Percentiles rank a stretch among this genome's conserved stretches.
phyloP scores from a whole-genome alignment of 768 basidiomycete species.

The Chalciporus piperatus region DNA sequence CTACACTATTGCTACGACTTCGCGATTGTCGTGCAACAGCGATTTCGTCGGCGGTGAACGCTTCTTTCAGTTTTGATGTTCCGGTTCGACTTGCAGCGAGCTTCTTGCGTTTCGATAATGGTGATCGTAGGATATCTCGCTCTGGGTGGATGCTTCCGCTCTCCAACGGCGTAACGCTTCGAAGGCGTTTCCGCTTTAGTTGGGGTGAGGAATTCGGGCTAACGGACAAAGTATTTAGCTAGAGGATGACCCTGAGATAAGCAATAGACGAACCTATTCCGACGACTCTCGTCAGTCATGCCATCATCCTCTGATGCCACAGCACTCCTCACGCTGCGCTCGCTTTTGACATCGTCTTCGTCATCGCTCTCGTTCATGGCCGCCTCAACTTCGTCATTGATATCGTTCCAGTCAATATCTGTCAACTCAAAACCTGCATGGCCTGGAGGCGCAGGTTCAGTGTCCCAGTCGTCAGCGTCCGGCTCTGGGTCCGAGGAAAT shows the following conservation, averaged over 20 bases:
- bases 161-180: slow-evolving; percentile 72
- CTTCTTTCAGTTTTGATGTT: slow-evolving; percentile 67
- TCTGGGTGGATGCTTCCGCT: slow-evolving; percentile 37
- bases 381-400: slow-evolving; percentile 85
- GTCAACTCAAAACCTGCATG: slow-evolving; percentile 45
- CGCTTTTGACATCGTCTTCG: slow-evolving; percentile 37
- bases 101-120: slow-evolving; percentile 80
- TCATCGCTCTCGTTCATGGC: slow-evolving; percentile 82
- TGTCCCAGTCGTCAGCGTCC: slow-evolving; percentile 69
- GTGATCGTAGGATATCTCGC: slow-evolving; percentile 56
- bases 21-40: slow-evolving; percentile 11
- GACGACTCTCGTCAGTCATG: slow-evolving; percentile 46
- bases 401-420: slow-evolving; percentile 77
- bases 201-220: slow-evolving; percentile 42
- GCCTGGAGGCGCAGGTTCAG: slow-evolving; percentile 35
- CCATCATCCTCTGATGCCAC: slow-evolving; percentile 49
- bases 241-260: slow-evolving; percentile 5
- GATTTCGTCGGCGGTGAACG: slow-evolving; percentile 55
- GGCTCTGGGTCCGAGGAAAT: slow-evolving; percentile 67
- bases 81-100: slow-evolving; percentile 62
- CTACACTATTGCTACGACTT: slow-evolving; percentile 24
- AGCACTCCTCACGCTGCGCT: slow-evolving; percentile 41
- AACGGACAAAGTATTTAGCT: slow-evolving; percentile 15
- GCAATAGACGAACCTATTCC: slow-evolving; percentile 36
- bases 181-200: slow-evolving; percentile 62